phyloP scores from a whole-genome alignment of 129 eudicot species.

The Heracleum sosnowskyi region DNA sequence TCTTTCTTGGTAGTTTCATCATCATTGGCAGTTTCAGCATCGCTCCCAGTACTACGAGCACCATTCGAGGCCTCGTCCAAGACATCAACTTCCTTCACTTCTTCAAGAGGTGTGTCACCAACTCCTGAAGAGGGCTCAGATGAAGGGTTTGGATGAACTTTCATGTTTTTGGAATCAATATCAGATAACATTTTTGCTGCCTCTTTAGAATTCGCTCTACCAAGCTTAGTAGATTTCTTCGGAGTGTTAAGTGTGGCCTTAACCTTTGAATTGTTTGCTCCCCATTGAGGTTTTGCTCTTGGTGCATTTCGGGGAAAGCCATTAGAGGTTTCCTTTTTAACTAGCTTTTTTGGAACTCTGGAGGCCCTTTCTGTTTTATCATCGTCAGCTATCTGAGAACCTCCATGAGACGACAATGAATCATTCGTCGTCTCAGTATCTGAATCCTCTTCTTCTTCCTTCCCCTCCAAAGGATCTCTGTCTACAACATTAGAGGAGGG shows the following conservation, averaged over 20 bases:
- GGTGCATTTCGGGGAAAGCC: slow-evolving; percentile 17
- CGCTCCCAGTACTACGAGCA: slow-evolving; percentile 34
- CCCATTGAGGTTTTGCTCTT: slow-evolving; percentile 36
- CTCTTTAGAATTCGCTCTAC: slow-evolving; percentile 23
- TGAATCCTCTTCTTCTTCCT: slow-evolving; percentile 70
- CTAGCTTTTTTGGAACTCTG: slow-evolving; percentile 25
- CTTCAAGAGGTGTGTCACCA: slow-evolving; percentile 34
- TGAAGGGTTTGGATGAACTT: slow-evolving; percentile 55
- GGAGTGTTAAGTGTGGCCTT: slow-evolving; percentile 30
- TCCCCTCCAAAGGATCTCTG: slow-evolving; percentile 32
- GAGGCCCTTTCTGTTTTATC: slow-evolving; percentile 46
- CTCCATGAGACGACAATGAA: slow-evolving; percentile 76
- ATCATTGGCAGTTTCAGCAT: slow-evolving; percentile 36
- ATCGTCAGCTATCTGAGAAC: slow-evolving; percentile 58
- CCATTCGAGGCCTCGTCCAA: slow-evolving; percentile 40
- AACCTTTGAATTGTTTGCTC: slow-evolving; percentile 21
- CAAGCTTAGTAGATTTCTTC: slow-evolving; percentile 31
- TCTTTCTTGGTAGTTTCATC: slow-evolving; percentile 33
- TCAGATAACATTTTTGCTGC: slow-evolving; percentile 28
- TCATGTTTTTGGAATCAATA: slow-evolving; percentile 29
- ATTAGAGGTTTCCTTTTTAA: slow-evolving; percentile 27
- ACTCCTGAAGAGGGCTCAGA: slow-evolving; percentile 60
- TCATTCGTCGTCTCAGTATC: slow-evolving; percentile 72
- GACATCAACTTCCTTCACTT: slow-evolving; percentile 32
- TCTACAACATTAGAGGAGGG: slow-evolving; percentile 35